phyloP scores from a whole-genome alignment of 768 basidiomycete genomes.

The Trametes coccinea region DNA sequence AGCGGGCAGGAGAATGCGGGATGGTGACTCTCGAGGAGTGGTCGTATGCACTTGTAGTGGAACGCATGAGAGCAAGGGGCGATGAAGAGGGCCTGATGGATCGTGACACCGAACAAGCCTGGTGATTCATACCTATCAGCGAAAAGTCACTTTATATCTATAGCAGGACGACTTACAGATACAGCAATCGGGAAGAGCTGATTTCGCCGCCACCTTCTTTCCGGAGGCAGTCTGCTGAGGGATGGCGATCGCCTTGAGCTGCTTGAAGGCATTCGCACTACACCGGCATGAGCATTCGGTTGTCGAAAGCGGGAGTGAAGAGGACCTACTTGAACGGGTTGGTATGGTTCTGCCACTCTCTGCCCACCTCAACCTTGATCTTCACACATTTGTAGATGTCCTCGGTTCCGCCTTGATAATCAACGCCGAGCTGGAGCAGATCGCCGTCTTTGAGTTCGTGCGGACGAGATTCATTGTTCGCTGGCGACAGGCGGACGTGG shows the following conservation, averaged over 20 bases:
- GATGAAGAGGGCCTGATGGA: conserved; percentile 95
- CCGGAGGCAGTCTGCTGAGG: conserved; percentile 28
- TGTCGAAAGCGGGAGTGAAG: conserved; percentile 3
- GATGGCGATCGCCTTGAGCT: conserved; percentile 70
- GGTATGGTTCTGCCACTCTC: conserved; percentile 87
- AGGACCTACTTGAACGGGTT: conserved; percentile 87
- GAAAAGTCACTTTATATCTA: background rate
- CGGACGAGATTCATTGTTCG: conserved; percentile 77
- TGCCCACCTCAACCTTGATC: conserved; percentile 85
- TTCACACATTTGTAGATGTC: conserved; percentile 98
- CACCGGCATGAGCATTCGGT: conserved; percentile 6
- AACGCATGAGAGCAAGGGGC: conserved; percentile 96
- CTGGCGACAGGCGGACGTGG: conserved; percentile 84
- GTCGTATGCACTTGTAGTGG: conserved; percentile 96
- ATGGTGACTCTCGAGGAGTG: conserved; percentile 84
- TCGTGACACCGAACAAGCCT: conserved; percentile 84
- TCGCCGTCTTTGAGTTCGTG: conserved; percentile 89
- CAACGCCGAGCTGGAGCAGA: conserved; percentile 91
- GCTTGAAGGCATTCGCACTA: conserved; percentile 76
- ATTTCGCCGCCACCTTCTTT: conserved; percentile 34
- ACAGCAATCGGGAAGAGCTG: conserved; percentile 79
- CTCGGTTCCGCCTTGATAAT: conserved; percentile 96
- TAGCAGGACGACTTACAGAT: conserved; percentile 65
- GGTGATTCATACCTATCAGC: background rate
- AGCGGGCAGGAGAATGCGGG: conserved; percentile 95